phyloP scores from a whole-genome alignment of 192 early-diverging fungal species.

The Coemansia sp. region DNA sequence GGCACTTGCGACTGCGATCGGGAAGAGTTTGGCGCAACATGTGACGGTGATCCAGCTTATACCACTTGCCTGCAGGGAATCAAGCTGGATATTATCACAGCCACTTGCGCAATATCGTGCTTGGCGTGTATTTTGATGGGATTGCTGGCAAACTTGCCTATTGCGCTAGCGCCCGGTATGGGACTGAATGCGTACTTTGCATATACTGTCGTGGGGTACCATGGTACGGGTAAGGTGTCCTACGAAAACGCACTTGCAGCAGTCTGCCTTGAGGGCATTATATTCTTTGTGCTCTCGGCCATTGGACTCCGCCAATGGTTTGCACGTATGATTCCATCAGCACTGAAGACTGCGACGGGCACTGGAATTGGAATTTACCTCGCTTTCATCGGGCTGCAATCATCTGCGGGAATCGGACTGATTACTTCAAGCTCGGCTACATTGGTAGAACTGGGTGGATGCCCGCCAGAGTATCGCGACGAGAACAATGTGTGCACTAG shows the following conservation, averaged over 20 bases:
- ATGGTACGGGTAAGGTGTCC: slow-evolving; percentile 72
- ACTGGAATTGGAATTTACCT: slow-evolving; percentile 79
- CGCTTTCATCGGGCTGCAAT: slow-evolving; percentile 76
- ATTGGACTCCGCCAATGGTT: slow-evolving; percentile 81
- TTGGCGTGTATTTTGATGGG: slow-evolving; percentile 70
- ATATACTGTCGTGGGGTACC: slow-evolving; percentile 80
- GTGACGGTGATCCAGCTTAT: slow-evolving; percentile 61
- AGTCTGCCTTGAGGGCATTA: slow-evolving; percentile 78
- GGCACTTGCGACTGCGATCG: slow-evolving; percentile 74
- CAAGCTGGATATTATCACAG: slow-evolving; percentile 72
- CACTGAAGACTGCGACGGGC: slow-evolving; percentile 71
- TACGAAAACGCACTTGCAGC: slow-evolving; percentile 70
- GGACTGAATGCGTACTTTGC: slow-evolving; percentile 83
- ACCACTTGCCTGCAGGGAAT: slow-evolving; percentile 61
- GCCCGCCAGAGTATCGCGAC: slow-evolving; percentile 58
- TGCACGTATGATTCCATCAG: slow-evolving; percentile 67
- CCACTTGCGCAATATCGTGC: slow-evolving; percentile 65
- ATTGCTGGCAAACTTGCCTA: slow-evolving; percentile 69
- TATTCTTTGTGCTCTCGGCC: slow-evolving; percentile 74
- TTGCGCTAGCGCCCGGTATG: slow-evolving; percentile 82
- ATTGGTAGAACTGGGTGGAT: slow-evolving; percentile 71
- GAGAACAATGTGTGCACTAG: slow-evolving; percentile 59
- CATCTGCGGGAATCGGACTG: slow-evolving; percentile 78
- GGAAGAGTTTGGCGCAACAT: slow-evolving; percentile 55
- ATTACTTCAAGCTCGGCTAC: slow-evolving; percentile 63